Percentiles rank a stretch among this genome's conserved stretches.
phyloP scores from a whole-genome alignment of 2,329 filamentous ascomycete genomes.

The Fusarium aywerte region DNA sequence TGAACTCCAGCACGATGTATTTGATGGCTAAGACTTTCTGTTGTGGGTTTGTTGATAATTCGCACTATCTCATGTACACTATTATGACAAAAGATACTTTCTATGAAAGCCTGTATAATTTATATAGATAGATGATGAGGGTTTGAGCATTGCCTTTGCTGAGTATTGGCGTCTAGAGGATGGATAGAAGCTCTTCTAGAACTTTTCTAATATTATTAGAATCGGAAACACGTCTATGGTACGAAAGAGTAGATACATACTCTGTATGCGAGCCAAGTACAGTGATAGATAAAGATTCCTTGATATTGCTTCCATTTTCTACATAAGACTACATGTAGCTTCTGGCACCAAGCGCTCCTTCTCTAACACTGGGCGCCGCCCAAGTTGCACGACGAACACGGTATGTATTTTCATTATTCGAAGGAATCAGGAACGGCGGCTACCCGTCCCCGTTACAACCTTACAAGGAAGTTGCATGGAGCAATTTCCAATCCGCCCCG shows the following conservation, averaged over 20 bases:
- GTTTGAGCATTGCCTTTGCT: not conserved
- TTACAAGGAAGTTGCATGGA: conserved; percentile 1
- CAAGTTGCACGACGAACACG: not conserved
- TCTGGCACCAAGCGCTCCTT: not conserved
- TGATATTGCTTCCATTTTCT: not conserved
- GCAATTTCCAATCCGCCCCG: not conserved
- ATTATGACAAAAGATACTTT: conserved; percentile 13
- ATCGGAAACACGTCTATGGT: not conserved
- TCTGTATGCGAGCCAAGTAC: not conserved
- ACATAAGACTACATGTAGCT: not conserved
- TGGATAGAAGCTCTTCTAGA: conserved; percentile 6
- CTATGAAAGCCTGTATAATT: conserved; percentile 15
- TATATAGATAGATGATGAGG: conserved; percentile 31
- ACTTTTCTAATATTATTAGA: not conserved
- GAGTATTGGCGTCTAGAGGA: conserved; percentile 1
- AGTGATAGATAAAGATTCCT: not conserved
- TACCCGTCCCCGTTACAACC: not conserved
- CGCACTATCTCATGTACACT: conserved; percentile 15
- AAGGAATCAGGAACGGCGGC: not conserved
- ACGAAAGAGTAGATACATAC: not conserved
- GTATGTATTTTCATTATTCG: not conserved
- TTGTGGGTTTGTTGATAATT: not conserved
- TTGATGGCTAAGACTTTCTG: conserved; percentile 72
- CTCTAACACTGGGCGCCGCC: not conserved
- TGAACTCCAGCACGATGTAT: conserved; percentile 87